Base-by-base conservation (phyloP, 2,329 filamentous ascomycete genomes). In the Aulographum hederae region DNA sequence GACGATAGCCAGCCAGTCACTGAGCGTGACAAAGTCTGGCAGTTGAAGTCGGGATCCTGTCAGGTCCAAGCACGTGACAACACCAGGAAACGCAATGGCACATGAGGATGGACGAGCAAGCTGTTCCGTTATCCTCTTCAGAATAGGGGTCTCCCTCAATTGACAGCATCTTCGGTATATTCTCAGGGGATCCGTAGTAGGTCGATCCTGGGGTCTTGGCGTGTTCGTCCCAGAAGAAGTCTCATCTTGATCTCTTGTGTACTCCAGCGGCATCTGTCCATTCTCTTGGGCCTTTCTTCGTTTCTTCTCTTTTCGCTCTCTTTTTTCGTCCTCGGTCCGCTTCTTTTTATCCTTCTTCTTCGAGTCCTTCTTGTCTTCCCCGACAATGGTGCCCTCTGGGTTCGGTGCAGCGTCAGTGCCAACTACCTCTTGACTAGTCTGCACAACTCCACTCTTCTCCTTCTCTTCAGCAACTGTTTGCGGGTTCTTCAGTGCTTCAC, bases 321-420 rank as follows among this genome's bases (percentile, higher is more conserved):
- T 92, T 26, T 85, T 67, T 52, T 94, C 86, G 37, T 86, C 84
- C 48, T 94, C 86, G 26, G 80, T 92, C 41, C 78, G 74, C 59
- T 92, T 93, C 57, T 94, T 94, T 63, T 93, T 94, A 47, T 94
- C 85, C 53, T 82, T 89, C 56, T 91, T 94, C 43, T 74, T 75
- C 5, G 62, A 72, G 26, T 47, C 47, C 31, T 48, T 46, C 47
- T 53, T 40, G 31, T 50, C 43, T 26, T 43, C 46, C 5, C 51
- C 51, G 26, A 40, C 37, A 27, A 50, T 23, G 28, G 44, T 47
- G 42, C 51, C 46, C 35, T 51, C 47, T 26, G 53, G 52, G 37
- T 63, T 63, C 3, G 49, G 45, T 3, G 44, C 41, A 4, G 54
- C 48, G 11, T 48, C 53, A n/a, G 48, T 54, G 6, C 49, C 50